A percentile compares a stretch with the other conserved stretches of the same genome.
Conservation (phyloP, 2,329 filamentous ascomycete species). For the Leptographium lundbergii region DNA sequence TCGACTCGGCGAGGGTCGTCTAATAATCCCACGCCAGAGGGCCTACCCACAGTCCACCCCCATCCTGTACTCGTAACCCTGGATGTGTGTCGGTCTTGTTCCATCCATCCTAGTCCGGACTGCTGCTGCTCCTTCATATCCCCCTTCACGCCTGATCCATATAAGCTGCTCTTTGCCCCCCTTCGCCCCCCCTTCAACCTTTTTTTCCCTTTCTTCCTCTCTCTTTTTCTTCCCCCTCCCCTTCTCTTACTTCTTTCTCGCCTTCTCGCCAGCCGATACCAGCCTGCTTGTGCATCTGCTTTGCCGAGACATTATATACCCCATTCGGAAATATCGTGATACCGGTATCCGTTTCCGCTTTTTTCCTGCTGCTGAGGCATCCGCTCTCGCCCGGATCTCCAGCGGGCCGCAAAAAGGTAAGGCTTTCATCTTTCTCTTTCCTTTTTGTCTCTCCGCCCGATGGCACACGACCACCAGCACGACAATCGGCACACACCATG, state of each 20-base stretch:
- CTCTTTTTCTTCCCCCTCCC: slow-evolving; percentile 1
- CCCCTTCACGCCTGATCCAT: background rate
- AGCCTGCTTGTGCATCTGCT: slow-evolving; percentile 13
- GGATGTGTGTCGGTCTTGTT: background rate
- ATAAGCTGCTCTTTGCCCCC: slow-evolving; percentile 8
- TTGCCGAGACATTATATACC: slow-evolving; percentile 13
- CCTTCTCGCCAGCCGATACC: slow-evolving; percentile 12
- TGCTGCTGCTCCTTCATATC: background rate
- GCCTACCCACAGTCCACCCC: slow-evolving; percentile 1
- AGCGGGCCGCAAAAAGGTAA: background rate
- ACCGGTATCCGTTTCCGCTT: slow-evolving; percentile 1
- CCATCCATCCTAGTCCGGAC: background rate
- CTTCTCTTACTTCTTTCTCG: slow-evolving; percentile 3
- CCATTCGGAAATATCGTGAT: slow-evolving; percentile 12
- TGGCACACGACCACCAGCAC: too few species aligned
- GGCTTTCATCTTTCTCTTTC: background rate
- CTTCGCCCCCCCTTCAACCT: slow-evolving; percentile 1
- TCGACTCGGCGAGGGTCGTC: slow-evolving; percentile 2
- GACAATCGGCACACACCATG: too few species aligned
- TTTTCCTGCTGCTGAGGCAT: background rate
- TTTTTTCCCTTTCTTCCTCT: slow-evolving; percentile 3
- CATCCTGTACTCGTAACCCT: background rate
- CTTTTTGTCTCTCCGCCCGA: too few species aligned
- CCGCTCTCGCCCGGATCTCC: background rate
- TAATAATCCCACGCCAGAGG: slow-evolving; percentile 6